These are phyloP conservation scores for Groenewaldozyma tartarivorans DNA, from an alignment of 805 yeast genomes.

Conservation along the genomic window DNA sequence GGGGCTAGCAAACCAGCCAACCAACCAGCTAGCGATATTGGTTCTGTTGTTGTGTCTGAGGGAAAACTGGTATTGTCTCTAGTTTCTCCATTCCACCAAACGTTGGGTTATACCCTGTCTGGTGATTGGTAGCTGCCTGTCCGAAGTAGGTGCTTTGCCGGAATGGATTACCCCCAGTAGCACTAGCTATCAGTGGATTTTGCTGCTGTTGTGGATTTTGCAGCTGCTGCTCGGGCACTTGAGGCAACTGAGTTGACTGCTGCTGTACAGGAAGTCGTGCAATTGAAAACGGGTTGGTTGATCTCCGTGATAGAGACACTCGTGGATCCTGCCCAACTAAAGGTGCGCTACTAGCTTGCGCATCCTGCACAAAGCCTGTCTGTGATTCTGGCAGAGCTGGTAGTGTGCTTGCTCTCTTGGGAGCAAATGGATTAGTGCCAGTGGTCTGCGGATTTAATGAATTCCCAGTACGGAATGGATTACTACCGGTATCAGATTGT, in stretches of 20 bases:
- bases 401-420: conserved; percentile 13
- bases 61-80: conserved; percentile 61
- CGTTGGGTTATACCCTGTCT: conserved; percentile 38
- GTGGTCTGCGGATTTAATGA: conserved; percentile 6
- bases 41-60: conserved; percentile 33
- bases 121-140: conserved; percentile 27
- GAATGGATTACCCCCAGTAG: conserved; percentile 58
- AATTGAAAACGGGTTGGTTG: conserved; percentile 37
- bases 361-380: conserved; percentile 9
- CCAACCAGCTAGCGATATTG: neutral
- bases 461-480: conserved; percentile 17
- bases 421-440: conserved; percentile 13
- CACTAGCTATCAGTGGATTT: conserved; percentile 24
- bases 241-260: neutral
- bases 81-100: conserved; percentile 66
- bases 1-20: neutral
- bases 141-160: conserved; percentile 24
- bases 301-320: conserved; percentile 22
- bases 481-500: conserved; percentile 13
- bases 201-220: conserved; percentile 5
- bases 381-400: conserved; percentile 12
- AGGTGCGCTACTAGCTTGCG: neutral
- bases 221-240: neutral
- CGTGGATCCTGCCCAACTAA: conserved; percentile 6
- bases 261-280: conserved; percentile 6